Conservation (phyloP, 2,329 filamentous ascomycete genomes). For the Alternaria incomplexa region DNA sequence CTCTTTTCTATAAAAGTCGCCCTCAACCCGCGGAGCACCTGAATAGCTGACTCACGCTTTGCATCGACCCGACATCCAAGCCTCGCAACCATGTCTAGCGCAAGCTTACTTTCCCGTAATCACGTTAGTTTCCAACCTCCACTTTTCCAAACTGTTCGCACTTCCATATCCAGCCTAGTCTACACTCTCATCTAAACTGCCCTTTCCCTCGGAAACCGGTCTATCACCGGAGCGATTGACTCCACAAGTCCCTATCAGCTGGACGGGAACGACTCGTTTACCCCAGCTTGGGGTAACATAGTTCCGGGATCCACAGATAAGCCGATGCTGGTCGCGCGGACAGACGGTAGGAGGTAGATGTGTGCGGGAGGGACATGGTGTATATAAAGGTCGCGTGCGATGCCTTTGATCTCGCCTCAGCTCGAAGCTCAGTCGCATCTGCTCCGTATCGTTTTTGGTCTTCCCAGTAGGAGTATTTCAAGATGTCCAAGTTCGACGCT, state of each 20-base stretch:
- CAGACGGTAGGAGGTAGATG: slow-evolving; percentile 8
- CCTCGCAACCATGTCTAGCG: slow-evolving; percentile 19
- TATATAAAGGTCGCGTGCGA: slow-evolving; percentile 22
- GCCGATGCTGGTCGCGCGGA: slow-evolving; percentile 6
- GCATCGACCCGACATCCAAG: slow-evolving; percentile 13
- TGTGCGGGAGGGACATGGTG: background rate
- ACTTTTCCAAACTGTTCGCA: slow-evolving; percentile 27
- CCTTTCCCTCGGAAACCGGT: slow-evolving; percentile 5
- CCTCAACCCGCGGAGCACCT: slow-evolving; percentile 18
- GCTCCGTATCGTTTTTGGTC: background rate
- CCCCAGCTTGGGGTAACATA: slow-evolving; percentile 31
- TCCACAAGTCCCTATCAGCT: slow-evolving; percentile 22
- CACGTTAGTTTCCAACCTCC: slow-evolving; percentile 10
- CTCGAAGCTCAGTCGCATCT: slow-evolving; percentile 2
- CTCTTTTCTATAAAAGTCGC: background rate
- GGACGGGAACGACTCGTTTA: slow-evolving; percentile 18
- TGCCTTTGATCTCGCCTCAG: slow-evolving; percentile 1
- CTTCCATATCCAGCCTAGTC: slow-evolving; percentile 18
- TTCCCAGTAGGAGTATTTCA: background rate
- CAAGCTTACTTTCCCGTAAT: slow-evolving; percentile 15
- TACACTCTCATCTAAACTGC: background rate
- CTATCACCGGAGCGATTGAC: slow-evolving; percentile 7
- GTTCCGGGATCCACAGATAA: slow-evolving; percentile 27
- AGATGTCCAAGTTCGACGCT: slow-evolving; percentile 39
- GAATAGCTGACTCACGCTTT: slow-evolving; percentile 11